Base-by-base conservation (phyloP, 2,329 filamentous ascomycete species). In the Aspergillus sp. region DNA sequence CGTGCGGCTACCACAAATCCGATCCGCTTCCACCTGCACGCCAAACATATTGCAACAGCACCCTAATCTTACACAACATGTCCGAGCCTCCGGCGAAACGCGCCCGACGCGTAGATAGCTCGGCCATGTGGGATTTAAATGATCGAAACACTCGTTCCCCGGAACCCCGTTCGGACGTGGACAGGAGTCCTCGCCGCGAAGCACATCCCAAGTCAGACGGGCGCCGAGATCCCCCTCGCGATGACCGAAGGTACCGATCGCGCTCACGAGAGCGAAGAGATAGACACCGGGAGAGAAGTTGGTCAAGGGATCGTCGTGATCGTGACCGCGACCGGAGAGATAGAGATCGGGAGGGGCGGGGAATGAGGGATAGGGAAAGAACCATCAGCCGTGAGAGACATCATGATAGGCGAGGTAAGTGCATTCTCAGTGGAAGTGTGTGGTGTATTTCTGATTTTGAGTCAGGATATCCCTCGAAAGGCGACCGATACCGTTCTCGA, bases 41-140 rank as follows among this genome's bases (percentile, higher is more conserved):
- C 25, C 25, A 38, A 16, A 38, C 34, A 38, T 38, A n/a, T 11
- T 13, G 4, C 7, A 29, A 47, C 40, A 10, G 41, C 14, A 7
- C n/a, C 32, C 43, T 44, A 44, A 25, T 52, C 54, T 50, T 41
- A 52, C 34, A 11, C 45, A 68, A 23, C 45, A 83, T 83, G 81
- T 69, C 79, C 20, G 80, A 82, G 61, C 77, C 77, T 59, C 74
- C 80, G 54, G 68, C 77, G 48, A 81, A 81, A 65, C 78, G 79
- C 47, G 66, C 76, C 17, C 75, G 77, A 54, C 71, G 76, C 45
- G 76, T 76, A n/a, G 84, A 87, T 60, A 83, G 80, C 68, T 80
- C 79, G 47, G 76, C 81, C 48, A 84, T 83, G 78, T 84, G 83
- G 81, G 84, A 88, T 56, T 64, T 67, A 52, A 69, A 71, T 48